Evolutionary conservation across 2,329 filamentous ascomycete genomes (phyloP).

Genomic region (Stromatinia cepivora): DNA sequence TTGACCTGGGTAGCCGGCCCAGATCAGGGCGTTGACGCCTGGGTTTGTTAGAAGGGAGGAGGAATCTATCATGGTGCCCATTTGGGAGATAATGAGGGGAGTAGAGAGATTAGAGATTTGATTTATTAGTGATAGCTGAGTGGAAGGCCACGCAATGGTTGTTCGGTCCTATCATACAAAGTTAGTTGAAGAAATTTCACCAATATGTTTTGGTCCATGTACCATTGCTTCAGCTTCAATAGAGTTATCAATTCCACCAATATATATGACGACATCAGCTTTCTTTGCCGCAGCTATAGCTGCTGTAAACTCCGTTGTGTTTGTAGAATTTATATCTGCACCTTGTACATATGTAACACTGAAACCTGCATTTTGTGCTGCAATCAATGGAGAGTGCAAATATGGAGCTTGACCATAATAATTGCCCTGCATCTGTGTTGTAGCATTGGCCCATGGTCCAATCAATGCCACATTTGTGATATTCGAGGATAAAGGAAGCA

Average conservation of each 20-base stretch:
- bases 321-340: slow-evolving; percentile 39
- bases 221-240: slow-evolving; percentile 50
- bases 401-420: slow-evolving; percentile 34
- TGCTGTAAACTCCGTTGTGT: slow-evolving; percentile 35
- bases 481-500: slow-evolving; percentile 27
- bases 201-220: background rate
- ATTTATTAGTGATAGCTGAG: slow-evolving; percentile 53
- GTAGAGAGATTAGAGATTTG: slow-evolving; percentile 49
- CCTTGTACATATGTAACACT: slow-evolving; percentile 43
- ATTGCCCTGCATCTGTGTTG: slow-evolving; percentile 35
- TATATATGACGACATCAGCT: slow-evolving; percentile 54
- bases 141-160: slow-evolving; percentile 52
- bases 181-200: background rate
- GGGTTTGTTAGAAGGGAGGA: slow-evolving; percentile 49
- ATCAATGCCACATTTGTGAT: slow-evolving; percentile 31
- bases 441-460: slow-evolving; percentile 32
- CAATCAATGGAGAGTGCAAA: slow-evolving; percentile 43
- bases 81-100: slow-evolving; percentile 53
- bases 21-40: slow-evolving; percentile 54
- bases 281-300: slow-evolving; percentile 45
- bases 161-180: slow-evolving; percentile 46
- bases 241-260: slow-evolving; percentile 55
- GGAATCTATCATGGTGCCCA: slow-evolving; percentile 55
- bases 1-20: slow-evolving; percentile 62
- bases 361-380: slow-evolving; percentile 45